Base-by-base conservation (phyloP, 2,329 filamentous ascomycete species). In the Myriosclerotinia curreyana region DNA sequence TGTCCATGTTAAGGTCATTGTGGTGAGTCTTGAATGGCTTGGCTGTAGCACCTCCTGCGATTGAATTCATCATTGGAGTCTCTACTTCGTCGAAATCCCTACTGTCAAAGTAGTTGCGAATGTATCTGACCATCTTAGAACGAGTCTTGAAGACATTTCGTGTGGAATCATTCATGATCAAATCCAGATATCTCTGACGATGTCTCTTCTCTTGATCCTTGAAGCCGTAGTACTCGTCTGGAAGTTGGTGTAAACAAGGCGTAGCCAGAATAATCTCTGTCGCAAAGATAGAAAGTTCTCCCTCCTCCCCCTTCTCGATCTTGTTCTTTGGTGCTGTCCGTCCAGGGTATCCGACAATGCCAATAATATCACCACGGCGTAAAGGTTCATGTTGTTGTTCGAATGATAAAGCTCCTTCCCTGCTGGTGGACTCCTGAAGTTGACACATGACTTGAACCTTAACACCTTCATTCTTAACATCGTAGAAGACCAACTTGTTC, bases 21-120 rank as follows among this genome's bases (percentile, higher is more conserved):
- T 98, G 95, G 77, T 96, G 90, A 17, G 95, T 98, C 71, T 90
- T 82, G 79, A 99, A 99, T 6, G 95, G 95, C 80, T 90, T 92
- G 65, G 95, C 95, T 1, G 95, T 98, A 42, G 95, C 95, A 75
- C 95, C 95, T 71, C 95, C 96, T 38, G 95, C 92, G 75, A 96
- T 96, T 73, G 90, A 86, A 76, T 96, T 96, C 85, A 99, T 93
- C 86, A 98, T 97, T 6, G 95, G 94, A 0, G 95, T 99, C 79
- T 98, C 92, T 34, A 98, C 93, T 76, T 97, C 93, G 64, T 92
- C 82, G 77, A 99, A 99, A 72, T 94, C 91, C 62, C 89, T 84
- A 71, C 88, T 85, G 73, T 97, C 91, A 71, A 99, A 91, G 82
- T 89, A 99, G 72, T 86, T 70, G 58, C 95, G 91, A 70, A 99